A percentile compares a stretch with the other conserved stretches of the same genome.
These are phyloP conservation scores for Phytopythium aichiense DNA, from an alignment of 352 stramenopile species.

Conservation along the genomic window DNA sequence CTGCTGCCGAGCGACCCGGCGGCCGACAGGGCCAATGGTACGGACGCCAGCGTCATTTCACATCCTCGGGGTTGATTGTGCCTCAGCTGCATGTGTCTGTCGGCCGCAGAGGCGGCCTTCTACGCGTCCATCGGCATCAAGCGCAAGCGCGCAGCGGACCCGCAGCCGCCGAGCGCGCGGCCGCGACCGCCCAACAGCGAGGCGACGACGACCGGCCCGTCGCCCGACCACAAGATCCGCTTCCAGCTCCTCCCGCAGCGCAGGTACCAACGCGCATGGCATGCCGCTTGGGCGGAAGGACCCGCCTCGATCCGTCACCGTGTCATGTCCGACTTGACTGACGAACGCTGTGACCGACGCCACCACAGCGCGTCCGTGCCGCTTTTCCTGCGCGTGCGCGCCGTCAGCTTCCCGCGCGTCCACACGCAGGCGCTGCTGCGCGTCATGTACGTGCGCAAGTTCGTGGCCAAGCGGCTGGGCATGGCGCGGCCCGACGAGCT, in stretches of 20 bases:
- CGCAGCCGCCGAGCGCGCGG: background rate
- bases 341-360: background rate
- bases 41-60: background rate
- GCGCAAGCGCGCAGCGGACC: constrained; percentile 31
- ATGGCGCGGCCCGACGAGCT: constrained; percentile 39
- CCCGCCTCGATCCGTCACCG: background rate
- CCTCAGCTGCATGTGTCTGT: too few species aligned
- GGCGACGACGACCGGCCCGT: constrained; percentile 18
- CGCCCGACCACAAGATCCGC: constrained; percentile 28
- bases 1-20: constrained; percentile 37
- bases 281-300: constrained; percentile 3
- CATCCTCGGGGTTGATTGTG: background rate
- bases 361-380: constrained; percentile 26
- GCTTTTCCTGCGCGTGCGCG: constrained; percentile 31
- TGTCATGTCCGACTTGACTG: constrained; percentile 6
- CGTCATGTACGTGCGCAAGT: constrained; percentile 58
- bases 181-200: background rate
- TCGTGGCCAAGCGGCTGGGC: constrained; percentile 43
- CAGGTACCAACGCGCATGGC: constrained; percentile 13
- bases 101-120: constrained; percentile 25
- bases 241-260: constrained; percentile 44
- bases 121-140: constrained; percentile 54
- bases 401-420: constrained; percentile 31
- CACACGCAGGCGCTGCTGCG: constrained; percentile 31
- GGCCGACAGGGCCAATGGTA: constrained; percentile 42